Evolutionary conservation across 257 asterid genomes (phyloP), one percentile per base, ranked within the genome.

Genomic region (Gynochthodes officinalis): DNA sequence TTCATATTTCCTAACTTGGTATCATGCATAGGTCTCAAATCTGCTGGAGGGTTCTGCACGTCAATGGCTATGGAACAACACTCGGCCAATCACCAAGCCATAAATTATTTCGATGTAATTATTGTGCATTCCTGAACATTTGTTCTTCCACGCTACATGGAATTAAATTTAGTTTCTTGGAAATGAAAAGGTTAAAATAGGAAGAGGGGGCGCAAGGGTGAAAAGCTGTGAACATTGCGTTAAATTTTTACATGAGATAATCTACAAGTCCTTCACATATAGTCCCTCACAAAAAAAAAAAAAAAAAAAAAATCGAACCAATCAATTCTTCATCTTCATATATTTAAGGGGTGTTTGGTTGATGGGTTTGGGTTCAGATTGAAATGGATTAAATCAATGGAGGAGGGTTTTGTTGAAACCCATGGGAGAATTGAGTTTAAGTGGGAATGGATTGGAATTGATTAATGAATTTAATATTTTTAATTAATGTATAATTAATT

Each of bases 41-140:
- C 83, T 94, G 83, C 69, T 94, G 85, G 95, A 88, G 39, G 96
- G 97, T 64, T 69, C 90, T 10, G 91, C 96, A 6, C 77, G 79
- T 57, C 81, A 91, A 70, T 94, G 98, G 98, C 95, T 94, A 43
- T 79, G 89, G 96, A 79, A 88, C 82, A 94, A 88, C 78, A 94
- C 98, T 1, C 81, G 87, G 63, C 92, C 96, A 10, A 70, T 88
- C 53, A 57, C 69, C 48, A 82, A 82, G 83, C 76, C 85, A 64
- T 78, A 66, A 74, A 66, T 5, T 18, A 7, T 46, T n/a, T 59
- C 13, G n/a, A 9, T 16, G 30, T 27, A 7, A 35, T 49, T 21
- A 27, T 7, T 58, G 68, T 58, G 18, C 52, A 50, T 52, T n/a
- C 39, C 39, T 53, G 37, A 54, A 23, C 53, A 43, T n/a, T 39